These are phyloP conservation scores for Pezicula neosporulosa DNA, from an alignment of 2,329 filamentous ascomycete genomes.

Conservation along the genomic window DNA sequence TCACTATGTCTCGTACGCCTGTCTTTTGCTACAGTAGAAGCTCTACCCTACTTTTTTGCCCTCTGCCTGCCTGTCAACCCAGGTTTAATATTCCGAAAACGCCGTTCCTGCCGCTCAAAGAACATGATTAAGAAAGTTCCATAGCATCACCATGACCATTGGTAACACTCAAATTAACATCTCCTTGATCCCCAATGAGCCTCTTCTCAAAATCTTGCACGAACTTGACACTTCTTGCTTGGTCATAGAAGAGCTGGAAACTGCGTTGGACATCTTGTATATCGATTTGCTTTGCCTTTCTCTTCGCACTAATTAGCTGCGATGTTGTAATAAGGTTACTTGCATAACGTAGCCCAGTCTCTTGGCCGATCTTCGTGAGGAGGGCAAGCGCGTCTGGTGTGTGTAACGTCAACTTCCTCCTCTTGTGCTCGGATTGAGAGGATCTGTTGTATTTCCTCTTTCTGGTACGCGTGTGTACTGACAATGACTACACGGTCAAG, in stretches of 20 bases:
- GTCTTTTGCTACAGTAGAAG: too few relatives aligned
- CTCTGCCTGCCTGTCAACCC: neutral
- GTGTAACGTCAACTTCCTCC: constrained; percentile 88
- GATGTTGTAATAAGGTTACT: constrained; percentile 97
- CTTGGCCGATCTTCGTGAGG: constrained; percentile 91
- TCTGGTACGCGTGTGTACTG: constrained; percentile 80
- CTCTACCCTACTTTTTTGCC: neutral
- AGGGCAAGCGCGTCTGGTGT: constrained; percentile 86
- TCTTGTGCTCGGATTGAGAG: constrained; percentile 89
- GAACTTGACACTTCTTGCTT: constrained; percentile 82
- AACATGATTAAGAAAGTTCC: constrained; percentile 41
- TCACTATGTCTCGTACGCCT: too few relatives aligned
- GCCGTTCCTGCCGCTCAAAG: neutral
- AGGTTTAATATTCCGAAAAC: neutral
- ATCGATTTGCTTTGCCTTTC: constrained; percentile 77
- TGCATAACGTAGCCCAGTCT: constrained; percentile 90
- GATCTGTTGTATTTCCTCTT: constrained; percentile 89
- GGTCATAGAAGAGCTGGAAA: constrained; percentile 92
- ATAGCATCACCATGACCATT: constrained; percentile 64
- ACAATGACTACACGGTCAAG: constrained; percentile 95
- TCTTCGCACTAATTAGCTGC: constrained; percentile 81
- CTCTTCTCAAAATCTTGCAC: constrained; percentile 87
- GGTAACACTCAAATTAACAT: constrained; percentile 64
- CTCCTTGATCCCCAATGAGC: constrained; percentile 83
- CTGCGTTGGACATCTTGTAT: constrained; percentile 90